Evolutionary conservation across 805 yeast species (phyloP).

Genomic region (Candida methanosorbosa): DNA sequence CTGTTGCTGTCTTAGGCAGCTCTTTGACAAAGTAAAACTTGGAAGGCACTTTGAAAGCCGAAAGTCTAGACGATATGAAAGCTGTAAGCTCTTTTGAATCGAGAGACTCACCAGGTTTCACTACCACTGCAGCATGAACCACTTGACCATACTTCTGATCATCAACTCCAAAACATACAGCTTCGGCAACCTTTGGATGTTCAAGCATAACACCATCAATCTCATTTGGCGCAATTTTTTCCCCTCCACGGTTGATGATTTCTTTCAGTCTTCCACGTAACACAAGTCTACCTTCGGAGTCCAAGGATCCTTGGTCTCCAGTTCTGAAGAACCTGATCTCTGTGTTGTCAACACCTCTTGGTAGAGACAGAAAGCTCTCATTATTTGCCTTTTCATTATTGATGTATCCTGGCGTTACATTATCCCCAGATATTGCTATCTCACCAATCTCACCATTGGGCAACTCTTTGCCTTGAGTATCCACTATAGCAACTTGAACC

Average conservation of each 20-base stretch:
- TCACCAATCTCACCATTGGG: constrained; percentile 56
- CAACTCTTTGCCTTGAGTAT: constrained; percentile 40
- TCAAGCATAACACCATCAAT: constrained; percentile 53
- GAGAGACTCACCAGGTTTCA: constrained; percentile 30
- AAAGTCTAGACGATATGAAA: constrained; percentile 36
- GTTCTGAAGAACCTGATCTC: constrained; percentile 42
- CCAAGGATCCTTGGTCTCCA: constrained; percentile 67
- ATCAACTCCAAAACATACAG: constrained; percentile 60
- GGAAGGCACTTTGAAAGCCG: constrained; percentile 54
- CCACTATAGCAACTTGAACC: constrained; percentile 54
- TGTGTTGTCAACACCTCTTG: neutral
- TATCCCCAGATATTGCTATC: constrained; percentile 56
- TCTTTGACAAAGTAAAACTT: constrained; percentile 48
- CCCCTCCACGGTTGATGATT: constrained; percentile 71
- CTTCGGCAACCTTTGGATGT: constrained; percentile 58
- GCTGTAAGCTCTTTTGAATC: constrained; percentile 35
- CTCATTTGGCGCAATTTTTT: constrained; percentile 68
- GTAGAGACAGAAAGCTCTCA: constrained; percentile 33
- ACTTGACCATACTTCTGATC: constrained; percentile 65
- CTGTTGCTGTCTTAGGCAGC: constrained; percentile 72
- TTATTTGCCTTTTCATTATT: constrained; percentile 65
- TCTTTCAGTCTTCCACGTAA: constrained; percentile 70
- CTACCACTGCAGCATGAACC: constrained; percentile 64
- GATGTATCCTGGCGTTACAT: constrained; percentile 65
- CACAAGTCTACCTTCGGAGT: constrained; percentile 47